Conservation (phyloP, 2,329 filamentous ascomycete species). For the Diaporthe sp. region DNA sequence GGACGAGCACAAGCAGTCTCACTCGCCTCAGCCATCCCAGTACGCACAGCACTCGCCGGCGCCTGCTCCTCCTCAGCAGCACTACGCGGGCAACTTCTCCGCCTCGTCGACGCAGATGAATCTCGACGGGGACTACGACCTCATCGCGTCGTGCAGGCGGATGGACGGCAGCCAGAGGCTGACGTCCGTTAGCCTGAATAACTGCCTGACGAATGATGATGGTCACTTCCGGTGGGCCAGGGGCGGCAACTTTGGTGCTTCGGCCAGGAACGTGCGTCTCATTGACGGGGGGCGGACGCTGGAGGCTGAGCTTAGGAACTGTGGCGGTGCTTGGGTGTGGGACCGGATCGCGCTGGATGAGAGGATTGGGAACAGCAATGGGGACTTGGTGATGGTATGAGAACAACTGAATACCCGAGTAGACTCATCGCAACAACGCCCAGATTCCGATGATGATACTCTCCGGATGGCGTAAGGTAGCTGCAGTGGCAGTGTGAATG, state of each 20-base stretch:
- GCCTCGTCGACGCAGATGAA: slow-evolving; percentile 36
- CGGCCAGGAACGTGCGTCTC: slow-evolving; percentile 41
- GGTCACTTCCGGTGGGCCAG: slow-evolving; percentile 42
- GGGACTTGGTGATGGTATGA: slow-evolving; percentile 60
- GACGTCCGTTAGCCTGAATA: slow-evolving; percentile 43
- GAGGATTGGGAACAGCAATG: slow-evolving; percentile 44
- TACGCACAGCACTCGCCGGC: slow-evolving; percentile 21
- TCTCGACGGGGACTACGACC: slow-evolving; percentile 42
- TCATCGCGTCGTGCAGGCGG: slow-evolving; percentile 43
- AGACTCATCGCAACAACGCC: neutral
- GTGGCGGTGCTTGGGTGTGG: slow-evolving; percentile 43
- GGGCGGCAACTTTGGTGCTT: slow-evolving; percentile 42
- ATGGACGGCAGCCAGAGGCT: slow-evolving; percentile 40
- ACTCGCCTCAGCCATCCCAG: slow-evolving; percentile 2
- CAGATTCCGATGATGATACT: too few relatives aligned
- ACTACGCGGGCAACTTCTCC: slow-evolving; percentile 42
- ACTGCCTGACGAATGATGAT: slow-evolving; percentile 41
- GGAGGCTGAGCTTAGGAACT: slow-evolving; percentile 45
- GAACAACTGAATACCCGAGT: neutral
- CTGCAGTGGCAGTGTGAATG: neutral
- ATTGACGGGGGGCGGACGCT: slow-evolving; percentile 39
- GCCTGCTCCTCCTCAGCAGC: neutral
- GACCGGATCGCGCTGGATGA: slow-evolving; percentile 45
- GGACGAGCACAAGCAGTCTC: slow-evolving; percentile 46
- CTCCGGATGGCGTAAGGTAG: too few relatives aligned